Base-by-base conservation (phyloP, 441 rosid genomes). In the Brassica hybrid region DNA sequence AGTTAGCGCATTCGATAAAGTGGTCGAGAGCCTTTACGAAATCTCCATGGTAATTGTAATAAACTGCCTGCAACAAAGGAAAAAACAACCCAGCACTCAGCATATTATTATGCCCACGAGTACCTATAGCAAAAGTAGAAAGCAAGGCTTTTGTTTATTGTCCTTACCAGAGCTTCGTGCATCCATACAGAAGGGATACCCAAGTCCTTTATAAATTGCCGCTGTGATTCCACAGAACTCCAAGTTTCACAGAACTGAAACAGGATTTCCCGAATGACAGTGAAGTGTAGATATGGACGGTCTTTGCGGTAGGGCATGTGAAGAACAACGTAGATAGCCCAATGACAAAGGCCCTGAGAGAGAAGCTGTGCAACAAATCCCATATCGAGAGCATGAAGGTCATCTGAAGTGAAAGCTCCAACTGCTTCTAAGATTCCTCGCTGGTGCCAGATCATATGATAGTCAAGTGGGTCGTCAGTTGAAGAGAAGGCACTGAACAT, bases 371-470 rank as follows among this genome's bases (percentile, higher is more conserved):
- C 89, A 86, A 94, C 85, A 73, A 91, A 83, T 75, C 97, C 97
- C 97, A 96, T 92, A 83, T 96, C 98, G 76, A 96, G 94, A 81
- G 87, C 81, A 67, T 94, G 97, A 81, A 94, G 98, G 85, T 94
- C 96, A 73, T 85, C 89, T 21, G 96, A 94, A 80, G 83, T 79
- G 80, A 92, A 81, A 73, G 93, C 86, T 45, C 96, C 99, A 64
- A 84, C 89, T 62, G 98, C 95, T 85, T 90, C 89, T 83, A 96
- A 75, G 58, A 91, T 86, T 61, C 86, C 93, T 73, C 97, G 87
- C 73, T 94, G 91, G 89, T 96, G 99, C 99, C 99, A 96, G 82
- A 90, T 92, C 99, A 94, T 96, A 84, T 94, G 99, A 82, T 85
- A 86, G 89, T 96, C 99, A 72, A 96, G 97, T 62, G 98, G 97